Conservation (phyloP, 2,329 filamentous ascomycete species). For the Colletotrichum sp. region DNA sequence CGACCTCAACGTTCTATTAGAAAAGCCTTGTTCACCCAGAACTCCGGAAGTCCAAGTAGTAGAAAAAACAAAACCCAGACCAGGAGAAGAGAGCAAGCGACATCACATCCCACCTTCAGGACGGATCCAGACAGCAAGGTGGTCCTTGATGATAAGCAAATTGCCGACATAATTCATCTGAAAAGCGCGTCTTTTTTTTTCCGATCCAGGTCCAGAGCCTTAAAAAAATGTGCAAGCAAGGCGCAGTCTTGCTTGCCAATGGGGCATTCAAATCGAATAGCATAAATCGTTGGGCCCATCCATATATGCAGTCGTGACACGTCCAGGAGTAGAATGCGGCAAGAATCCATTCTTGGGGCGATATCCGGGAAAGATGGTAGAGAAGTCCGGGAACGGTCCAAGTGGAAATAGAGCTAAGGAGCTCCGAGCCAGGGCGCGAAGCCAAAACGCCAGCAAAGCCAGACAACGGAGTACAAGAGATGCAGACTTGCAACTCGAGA, state of each 20-base stretch:
- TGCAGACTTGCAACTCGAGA: constrained; percentile 24
- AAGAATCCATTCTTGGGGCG: constrained; percentile 13
- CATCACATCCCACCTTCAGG: constrained; percentile 18
- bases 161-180: background rate
- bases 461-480: constrained; percentile 15
- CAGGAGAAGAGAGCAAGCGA: constrained; percentile 7
- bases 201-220: constrained; percentile 16
- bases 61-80: constrained; percentile 18
- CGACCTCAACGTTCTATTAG: constrained; percentile 19
- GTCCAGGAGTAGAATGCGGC: constrained; percentile 15
- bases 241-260: constrained; percentile 7
- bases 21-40: constrained; percentile 15
- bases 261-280: constrained; percentile 11
- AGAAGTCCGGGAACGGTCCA: background rate
- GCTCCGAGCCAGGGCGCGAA: background rate
- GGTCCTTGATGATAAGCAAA: constrained; percentile 1
- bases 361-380: background rate
- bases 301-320: constrained; percentile 25
- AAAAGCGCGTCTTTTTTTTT: constrained; percentile 14
- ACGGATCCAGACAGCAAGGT: constrained; percentile 22
- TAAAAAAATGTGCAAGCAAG: constrained; percentile 18
- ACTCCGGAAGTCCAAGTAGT: constrained; percentile 21
- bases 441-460: constrained; percentile 16
- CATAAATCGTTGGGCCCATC: constrained; percentile 21
- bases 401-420: background rate